Evolutionary conservation across 176 grass and related monocot genomes (phyloP), one percentile per base, ranked within the genome.

Genomic region (Ananas comosus): DNA sequence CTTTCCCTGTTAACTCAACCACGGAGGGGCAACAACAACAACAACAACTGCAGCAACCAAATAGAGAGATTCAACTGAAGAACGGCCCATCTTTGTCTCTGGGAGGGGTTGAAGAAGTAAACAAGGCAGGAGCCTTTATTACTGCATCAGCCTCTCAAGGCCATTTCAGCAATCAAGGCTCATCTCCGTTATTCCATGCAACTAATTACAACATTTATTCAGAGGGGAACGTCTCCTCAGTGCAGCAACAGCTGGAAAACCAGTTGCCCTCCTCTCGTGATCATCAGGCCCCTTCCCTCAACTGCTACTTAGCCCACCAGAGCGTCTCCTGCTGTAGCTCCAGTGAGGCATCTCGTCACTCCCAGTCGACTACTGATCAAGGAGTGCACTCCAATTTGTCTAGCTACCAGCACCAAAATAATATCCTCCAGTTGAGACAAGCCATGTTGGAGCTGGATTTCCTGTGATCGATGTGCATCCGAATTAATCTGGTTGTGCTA

Each of bases 391-490:
- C 77, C 58, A 80, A 53, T 65, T 73, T 83, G 27, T 65, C 65
- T 4, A 80, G 80, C 70, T 77, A 88, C 51, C 81, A 88, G 19
- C 83, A 82, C 53, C 77, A 86, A 29, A 91, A 75, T 73, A 84
- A 78, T 78, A 80, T 84, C 67, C 79, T 91, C 59, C 84, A 91
- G 68, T 81, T 87, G 5, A 77, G 88, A 2, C 88, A 87, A 72
- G 80, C 83, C 13, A 90, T 90, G 83, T 80, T 90, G 63, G 83
- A 90, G 76, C 75, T 86, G 16, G 78, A 84, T 70, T 86, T 87
- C 53, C 67, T 68, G 57, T 68, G 56, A 85, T 84, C 5, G 33
- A 42, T 42, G 33, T 42, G 7, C 33, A 4, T 42, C 33, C 33
- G 6, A 42, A 42, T 42, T 7, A 42, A 42, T 42, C 33, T 7